Conservation (phyloP, 108 stramenopile genomes). For the Thalassiosira profunda region DNA sequence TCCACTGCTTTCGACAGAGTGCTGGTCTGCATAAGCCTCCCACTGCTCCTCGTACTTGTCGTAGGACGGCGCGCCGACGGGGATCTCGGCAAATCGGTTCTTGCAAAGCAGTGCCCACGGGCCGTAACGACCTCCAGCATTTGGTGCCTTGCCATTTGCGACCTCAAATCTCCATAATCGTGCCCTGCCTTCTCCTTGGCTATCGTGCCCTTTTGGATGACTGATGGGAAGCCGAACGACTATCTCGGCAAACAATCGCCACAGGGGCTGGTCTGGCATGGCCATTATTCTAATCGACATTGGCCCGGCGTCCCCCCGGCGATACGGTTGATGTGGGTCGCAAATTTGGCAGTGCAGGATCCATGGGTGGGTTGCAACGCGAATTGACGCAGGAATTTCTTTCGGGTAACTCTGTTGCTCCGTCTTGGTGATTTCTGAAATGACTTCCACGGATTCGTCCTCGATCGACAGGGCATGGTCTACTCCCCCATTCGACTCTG, state of each 20-base stretch:
- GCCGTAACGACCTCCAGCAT: slow-evolving; percentile 61
- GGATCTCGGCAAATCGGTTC: slow-evolving; percentile 62
- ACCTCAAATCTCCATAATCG: slow-evolving; percentile 75
- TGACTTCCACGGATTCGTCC: slow-evolving; percentile 26
- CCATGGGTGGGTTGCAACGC: slow-evolving; percentile 85
- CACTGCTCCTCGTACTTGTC: slow-evolving; percentile 65
- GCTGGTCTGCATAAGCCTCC: slow-evolving; percentile 70
- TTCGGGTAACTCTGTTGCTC: slow-evolving; percentile 39
- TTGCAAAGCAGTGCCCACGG: slow-evolving; percentile 88
- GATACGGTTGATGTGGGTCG: slow-evolving; percentile 87
- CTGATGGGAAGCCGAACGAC: slow-evolving; percentile 71
- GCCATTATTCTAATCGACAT: slow-evolving; percentile 84
- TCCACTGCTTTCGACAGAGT: slow-evolving; percentile 73
- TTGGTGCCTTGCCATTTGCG: slow-evolving; percentile 28
- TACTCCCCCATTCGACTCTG: slow-evolving; percentile 2
- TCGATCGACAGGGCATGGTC: slow-evolving; percentile 12
- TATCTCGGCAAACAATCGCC: slow-evolving; percentile 80
- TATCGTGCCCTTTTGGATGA: slow-evolving; percentile 54
- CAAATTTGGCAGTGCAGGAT: slow-evolving; percentile 80
- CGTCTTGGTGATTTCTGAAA: slow-evolving; percentile 9
- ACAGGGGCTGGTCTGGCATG: slow-evolving; percentile 81
- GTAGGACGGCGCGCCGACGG: slow-evolving; percentile 21
- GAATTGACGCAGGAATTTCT: slow-evolving; percentile 59
- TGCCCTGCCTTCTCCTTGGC: slow-evolving; percentile 68
- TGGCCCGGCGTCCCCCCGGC: slow-evolving; percentile 78